Conservation (phyloP, 192 early-diverging fungal species). For the Rhizoclosmatium sp. region DNA sequence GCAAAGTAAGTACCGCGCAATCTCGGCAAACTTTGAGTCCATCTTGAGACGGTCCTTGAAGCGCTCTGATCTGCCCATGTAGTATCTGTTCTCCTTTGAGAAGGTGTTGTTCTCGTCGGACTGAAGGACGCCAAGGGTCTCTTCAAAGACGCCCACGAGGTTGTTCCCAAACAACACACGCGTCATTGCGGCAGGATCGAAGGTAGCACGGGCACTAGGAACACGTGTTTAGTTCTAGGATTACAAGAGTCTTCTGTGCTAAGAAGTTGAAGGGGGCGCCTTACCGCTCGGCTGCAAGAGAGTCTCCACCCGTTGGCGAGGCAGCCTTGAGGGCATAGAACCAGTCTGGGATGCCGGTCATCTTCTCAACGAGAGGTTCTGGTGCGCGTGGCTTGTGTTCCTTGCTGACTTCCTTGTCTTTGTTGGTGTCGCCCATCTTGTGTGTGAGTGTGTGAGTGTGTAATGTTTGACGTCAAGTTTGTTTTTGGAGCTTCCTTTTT, state of each 20-base stretch:
- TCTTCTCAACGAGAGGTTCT: background rate
- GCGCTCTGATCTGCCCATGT: conserved; percentile 73
- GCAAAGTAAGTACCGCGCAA: conserved; percentile 45
- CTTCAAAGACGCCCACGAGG: conserved; percentile 63
- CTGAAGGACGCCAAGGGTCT: conserved; percentile 66
- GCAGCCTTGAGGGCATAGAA: conserved; percentile 38
- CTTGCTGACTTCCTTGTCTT: background rate
- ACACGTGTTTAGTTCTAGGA: too few species aligned
- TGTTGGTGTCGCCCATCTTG: too few species aligned
- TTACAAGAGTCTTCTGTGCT: too few species aligned
- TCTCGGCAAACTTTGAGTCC: conserved; percentile 68
- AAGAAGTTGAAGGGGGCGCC: too few species aligned
- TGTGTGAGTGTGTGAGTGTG: too few species aligned
- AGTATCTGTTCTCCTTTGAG: conserved; percentile 74
- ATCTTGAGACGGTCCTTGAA: conserved; percentile 68
- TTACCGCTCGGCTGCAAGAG: conserved; percentile 70
- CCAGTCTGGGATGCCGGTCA: conserved; percentile 30
- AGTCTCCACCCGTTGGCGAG: conserved; percentile 37
- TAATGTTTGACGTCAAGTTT: too few species aligned
- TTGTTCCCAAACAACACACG: conserved; percentile 72
- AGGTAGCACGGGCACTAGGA: conserved; percentile 58
- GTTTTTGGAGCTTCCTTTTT: too few species aligned
- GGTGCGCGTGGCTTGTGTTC: background rate
- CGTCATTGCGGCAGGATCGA: conserved; percentile 71
- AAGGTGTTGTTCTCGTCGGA: conserved; percentile 71